Base-by-base conservation (phyloP, 2,329 filamentous ascomycete species). In the Aspergillus vadensis region DNA sequence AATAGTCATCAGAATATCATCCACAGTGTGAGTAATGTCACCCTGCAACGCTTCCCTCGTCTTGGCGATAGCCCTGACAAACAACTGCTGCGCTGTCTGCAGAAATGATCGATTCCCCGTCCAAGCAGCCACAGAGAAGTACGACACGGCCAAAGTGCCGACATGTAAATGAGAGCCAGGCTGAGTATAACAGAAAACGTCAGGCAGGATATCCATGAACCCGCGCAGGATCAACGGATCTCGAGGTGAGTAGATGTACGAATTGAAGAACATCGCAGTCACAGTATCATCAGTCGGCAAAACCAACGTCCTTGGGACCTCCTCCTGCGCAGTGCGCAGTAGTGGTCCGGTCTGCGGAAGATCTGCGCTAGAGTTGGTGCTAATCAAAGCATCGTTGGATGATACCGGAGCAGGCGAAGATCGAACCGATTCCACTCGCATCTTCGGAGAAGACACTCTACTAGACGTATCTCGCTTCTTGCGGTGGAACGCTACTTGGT, bases 121-220 rank as follows among this genome's bases (percentile, higher is more conserved):
- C 71, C 70, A 73, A 3, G 71, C 70, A 10, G 68, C 65, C 38
- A 72, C 67, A 1, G 69, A 66, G 50, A 72, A 72, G 54, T 66
- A 71, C n/a, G 67, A 65, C 25, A 73, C 66, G 1, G 71, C 71
- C 44, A 72, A 55, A 1, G 67, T 64, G 25, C 63, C 64, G 5
- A 67, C 57, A 39, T 70, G 65, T 4, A 73, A 38, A 52, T 65
- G 63, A 5, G 71, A 72, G 4, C 61, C 67, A 23, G 55, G 38
- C 3, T 55, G 44, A 3, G 68, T 57, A 17, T 66, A 65, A 5
- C 62, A 65, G 47, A 67, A 72, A 12, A 61, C 61, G 17, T 56
- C 49, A 0, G 71, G 71, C 17, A 73, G 53, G 15, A 71, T 59
- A 7, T 72, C 70, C 69, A 73, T 69, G 41, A 72, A 71, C 1